Evolutionary conservation across 805 yeast genomes (phyloP).

Genomic region (Monosporozyma solicola): DNA sequence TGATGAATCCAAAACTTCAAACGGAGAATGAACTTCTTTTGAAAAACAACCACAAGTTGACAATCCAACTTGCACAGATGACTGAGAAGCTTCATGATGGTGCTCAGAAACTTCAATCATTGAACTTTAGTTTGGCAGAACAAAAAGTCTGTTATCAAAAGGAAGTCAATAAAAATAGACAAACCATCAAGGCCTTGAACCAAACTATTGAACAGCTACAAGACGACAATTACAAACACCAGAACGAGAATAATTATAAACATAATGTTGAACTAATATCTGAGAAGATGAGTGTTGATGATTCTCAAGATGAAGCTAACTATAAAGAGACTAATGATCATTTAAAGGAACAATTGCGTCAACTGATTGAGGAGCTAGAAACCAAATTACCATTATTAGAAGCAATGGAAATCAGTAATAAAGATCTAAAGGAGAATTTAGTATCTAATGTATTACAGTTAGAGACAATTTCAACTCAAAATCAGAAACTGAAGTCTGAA

Average conservation of each 20-base stretch:
- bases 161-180: background rate
- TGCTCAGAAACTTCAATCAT: background rate
- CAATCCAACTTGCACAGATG: background rate
- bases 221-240: background rate
- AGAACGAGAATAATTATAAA: background rate
- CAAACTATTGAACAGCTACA: background rate
- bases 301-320: background rate
- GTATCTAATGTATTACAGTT: background rate
- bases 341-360: slow-evolving; percentile 61
- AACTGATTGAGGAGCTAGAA: slow-evolving; percentile 68
- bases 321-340: slow-evolving; percentile 9
- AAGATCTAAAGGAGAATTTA: slow-evolving; percentile 36
- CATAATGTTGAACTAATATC: background rate
- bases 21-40: background rate
- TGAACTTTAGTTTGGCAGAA: background rate
- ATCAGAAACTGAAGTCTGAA: slow-evolving; percentile 30
- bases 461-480: slow-evolving; percentile 36
- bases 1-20: background rate
- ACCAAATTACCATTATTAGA: slow-evolving; percentile 66
- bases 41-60: background rate
- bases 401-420: slow-evolving; percentile 54
- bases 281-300: background rate
- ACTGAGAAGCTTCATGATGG: background rate
- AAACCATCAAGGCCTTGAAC: background rate
- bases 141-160: background rate